Conservation (phyloP, 176 grass and related monocot species). For the Zoysia japonica region DNA sequence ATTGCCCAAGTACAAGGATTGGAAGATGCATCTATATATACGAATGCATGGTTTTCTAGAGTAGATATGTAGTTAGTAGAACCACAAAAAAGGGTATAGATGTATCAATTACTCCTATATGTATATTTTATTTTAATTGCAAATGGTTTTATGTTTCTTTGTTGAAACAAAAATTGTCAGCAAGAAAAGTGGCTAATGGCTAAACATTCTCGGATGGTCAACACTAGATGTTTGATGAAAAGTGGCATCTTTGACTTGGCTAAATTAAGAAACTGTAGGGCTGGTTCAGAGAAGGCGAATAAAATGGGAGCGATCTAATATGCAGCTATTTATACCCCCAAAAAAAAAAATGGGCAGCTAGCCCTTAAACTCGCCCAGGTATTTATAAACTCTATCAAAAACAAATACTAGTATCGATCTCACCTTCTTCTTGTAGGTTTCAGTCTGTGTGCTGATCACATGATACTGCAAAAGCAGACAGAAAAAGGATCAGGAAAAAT, state of each 20-base stretch:
- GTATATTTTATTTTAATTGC: background rate
- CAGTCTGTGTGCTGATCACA: constrained; percentile 80
- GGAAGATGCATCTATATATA: background rate
- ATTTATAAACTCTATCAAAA: background rate
- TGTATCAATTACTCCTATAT: no score
- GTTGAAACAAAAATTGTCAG: background rate
- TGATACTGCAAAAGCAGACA: constrained; percentile 67
- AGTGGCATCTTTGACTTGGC: background rate
- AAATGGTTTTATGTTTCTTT: background rate
- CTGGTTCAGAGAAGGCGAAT: background rate
- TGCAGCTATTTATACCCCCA: background rate
- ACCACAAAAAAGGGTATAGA: background rate
- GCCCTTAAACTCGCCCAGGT: background rate
- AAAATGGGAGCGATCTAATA: background rate
- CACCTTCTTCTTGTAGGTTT: constrained; percentile 98
- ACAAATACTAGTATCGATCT: background rate
- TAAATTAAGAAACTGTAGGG: constrained; percentile 12
- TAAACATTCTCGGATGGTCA: background rate
- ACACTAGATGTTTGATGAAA: background rate
- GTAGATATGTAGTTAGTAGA: background rate
- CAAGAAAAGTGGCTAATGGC: background rate
- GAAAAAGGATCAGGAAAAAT: background rate
- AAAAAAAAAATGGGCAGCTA: background rate
- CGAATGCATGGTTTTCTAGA: constrained; percentile 1
- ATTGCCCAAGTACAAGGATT: constrained; percentile 15